Conservation (phyloP, 1,284 basidiomycete species). For the Cerioporus squamosus region DNA sequence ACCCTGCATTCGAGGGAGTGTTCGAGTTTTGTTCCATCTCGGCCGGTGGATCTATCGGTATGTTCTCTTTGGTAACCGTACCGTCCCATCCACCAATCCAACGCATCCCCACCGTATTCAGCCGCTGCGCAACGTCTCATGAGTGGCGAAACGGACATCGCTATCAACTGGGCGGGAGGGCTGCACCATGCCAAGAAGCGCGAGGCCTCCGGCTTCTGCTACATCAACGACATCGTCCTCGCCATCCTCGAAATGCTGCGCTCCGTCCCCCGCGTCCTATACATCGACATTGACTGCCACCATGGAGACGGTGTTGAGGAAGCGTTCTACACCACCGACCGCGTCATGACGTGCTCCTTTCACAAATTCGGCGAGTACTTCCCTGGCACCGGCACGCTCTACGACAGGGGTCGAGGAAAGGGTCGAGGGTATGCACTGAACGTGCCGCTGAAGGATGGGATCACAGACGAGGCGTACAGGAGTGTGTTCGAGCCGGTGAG, state of each 20-base stretch:
- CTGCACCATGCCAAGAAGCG: constrained; percentile 98
- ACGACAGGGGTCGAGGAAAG: constrained; percentile 85
- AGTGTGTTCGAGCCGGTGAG: constrained; percentile 91
- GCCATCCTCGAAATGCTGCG: constrained; percentile 88
- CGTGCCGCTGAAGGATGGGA: constrained; percentile 92
- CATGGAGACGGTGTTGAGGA: constrained; percentile 99
- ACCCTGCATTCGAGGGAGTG: constrained; percentile 94
- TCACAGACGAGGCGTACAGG: constrained; percentile 83
- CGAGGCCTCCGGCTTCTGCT: constrained; percentile 97
- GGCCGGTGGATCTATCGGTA: constrained; percentile 90
- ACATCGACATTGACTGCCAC: constrained; percentile 98
- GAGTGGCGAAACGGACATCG: constrained; percentile 86
- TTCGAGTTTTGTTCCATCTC: constrained; percentile 98
- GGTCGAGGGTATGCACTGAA: constrained; percentile 95
- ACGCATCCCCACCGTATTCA: constrained; percentile 30
- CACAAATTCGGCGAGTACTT: constrained; percentile 99
- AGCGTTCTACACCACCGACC: constrained; percentile 96
- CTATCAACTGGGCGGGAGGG: constrained; percentile 98
- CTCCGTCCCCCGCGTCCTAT: constrained; percentile 86
- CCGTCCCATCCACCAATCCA: background rate
- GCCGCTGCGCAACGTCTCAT: constrained; percentile 86
- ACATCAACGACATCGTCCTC: constrained; percentile 96
- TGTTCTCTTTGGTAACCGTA: constrained; percentile 23
- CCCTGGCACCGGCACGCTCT: constrained; percentile 89
- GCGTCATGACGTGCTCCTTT: constrained; percentile 96